A percentile compares a stretch with the other conserved stretches of the same genome.
Conservation (phyloP, 208 protist genomes). For the Tritrichomonas musculus region DNA sequence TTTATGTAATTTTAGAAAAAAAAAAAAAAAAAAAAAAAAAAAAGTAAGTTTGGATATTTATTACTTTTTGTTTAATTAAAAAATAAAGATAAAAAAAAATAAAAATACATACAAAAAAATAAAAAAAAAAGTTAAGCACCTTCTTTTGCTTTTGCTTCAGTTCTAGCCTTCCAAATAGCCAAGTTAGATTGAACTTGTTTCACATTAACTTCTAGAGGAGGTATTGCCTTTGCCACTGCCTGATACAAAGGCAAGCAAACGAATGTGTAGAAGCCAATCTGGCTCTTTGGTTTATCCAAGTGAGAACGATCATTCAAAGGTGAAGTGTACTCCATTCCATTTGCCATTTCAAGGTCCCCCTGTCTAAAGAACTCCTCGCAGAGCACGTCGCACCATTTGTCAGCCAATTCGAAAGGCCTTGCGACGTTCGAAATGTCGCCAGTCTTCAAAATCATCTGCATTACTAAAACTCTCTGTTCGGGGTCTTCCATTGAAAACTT, state of each 20-base stretch:
- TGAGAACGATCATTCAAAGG: conserved; percentile 11
- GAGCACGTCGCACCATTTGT: conserved; percentile 7
- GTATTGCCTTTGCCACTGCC: background rate
- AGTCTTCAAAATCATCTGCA: background rate
- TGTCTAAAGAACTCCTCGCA: conserved; percentile 34
- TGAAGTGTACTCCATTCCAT: conserved; percentile 18
- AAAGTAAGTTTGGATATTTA: background rate
- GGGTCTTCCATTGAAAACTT: background rate
- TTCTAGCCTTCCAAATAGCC: background rate
- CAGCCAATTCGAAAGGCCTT: background rate
- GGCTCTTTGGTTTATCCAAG: background rate
- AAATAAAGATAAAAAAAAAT: background rate
- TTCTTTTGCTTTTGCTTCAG: background rate
- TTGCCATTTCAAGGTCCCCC: conserved; percentile 8
- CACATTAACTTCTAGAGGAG: background rate
- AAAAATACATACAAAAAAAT: background rate
- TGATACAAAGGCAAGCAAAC: background rate
- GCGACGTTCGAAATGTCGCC: conserved; percentile 6
- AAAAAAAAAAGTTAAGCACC: background rate
- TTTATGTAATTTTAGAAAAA: too few relatives aligned
- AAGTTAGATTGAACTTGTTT: background rate
- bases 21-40: too few relatives aligned
- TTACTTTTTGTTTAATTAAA: background rate
- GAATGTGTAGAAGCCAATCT: background rate
- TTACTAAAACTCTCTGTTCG: background rate